A percentile compares a stretch with the other conserved stretches of the same genome.
Evolutionary conservation across 2,329 filamentous ascomycete genomes (phyloP).

Genomic region (Diaporthe amygdali): DNA sequence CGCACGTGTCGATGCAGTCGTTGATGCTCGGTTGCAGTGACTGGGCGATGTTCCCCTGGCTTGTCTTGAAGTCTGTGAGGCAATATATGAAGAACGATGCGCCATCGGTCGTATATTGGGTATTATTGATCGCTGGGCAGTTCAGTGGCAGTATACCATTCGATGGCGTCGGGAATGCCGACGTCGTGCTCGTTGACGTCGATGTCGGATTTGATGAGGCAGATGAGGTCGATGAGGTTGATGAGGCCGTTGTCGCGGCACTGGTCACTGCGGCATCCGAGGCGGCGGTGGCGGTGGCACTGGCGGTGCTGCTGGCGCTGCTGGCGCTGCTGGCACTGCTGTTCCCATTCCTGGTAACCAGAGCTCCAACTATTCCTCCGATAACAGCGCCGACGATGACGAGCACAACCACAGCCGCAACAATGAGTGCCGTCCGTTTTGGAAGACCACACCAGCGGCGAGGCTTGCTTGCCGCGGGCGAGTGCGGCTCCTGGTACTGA

Average conservation of each 20-base stretch:
- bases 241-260: not conserved
- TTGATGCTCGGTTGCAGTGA: not conserved
- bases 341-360: not conserved
- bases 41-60: not conserved
- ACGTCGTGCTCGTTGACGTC: not conserved
- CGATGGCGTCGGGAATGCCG: not conserved
- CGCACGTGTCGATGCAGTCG: not conserved
- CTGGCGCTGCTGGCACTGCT: not conserved
- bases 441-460: slow-evolving; percentile 2
- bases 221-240: not conserved
- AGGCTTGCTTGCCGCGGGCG: not conserved
- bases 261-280: not conserved
- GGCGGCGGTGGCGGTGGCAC: not conserved
- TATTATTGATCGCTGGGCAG: slow-evolving; percentile 9
- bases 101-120: not conserved
- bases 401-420: not conserved
- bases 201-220: not conserved
- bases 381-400: slow-evolving; percentile 4
- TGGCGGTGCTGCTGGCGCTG: not conserved
- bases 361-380: not conserved
- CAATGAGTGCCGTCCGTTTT: not conserved
- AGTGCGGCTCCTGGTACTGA: not conserved
- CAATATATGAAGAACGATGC: not conserved
- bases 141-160: slow-evolving; percentile 1
- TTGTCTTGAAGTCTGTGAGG: not conserved